Percentiles rank a stretch among this genome's conserved stretches.
Evolutionary conservation across 805 yeast species (phyloP).

Genomic region (Wickerhamiella domercqiae): DNA sequence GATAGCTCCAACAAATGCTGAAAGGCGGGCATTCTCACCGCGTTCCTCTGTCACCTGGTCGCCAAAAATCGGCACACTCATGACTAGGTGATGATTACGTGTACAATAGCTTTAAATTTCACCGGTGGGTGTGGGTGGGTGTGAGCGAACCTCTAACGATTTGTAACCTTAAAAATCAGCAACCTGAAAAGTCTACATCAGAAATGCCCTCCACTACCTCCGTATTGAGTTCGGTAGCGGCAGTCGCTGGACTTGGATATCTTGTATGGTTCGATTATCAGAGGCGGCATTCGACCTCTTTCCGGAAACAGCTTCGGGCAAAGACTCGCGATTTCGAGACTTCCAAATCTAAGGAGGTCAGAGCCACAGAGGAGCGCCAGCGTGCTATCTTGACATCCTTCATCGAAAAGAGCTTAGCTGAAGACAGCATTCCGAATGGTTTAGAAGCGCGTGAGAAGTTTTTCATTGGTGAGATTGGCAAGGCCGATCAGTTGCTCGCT

Average conservation of each 20-base stretch:
- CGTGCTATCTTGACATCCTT: slow-evolving; percentile 45
- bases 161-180: too few relatives aligned
- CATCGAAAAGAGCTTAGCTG: slow-evolving; percentile 46
- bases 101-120: too few relatives aligned
- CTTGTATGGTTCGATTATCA: slow-evolving; percentile 82
- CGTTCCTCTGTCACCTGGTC: slow-evolving; percentile 96
- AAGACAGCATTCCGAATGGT: slow-evolving; percentile 63
- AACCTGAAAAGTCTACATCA: too few relatives aligned
- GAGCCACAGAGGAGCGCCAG: slow-evolving; percentile 40
- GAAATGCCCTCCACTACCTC: slow-evolving; percentile 23
- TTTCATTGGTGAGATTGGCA: slow-evolving; percentile 69
- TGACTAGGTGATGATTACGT: too few relatives aligned
- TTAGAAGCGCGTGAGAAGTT: slow-evolving; percentile 54
- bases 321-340: slow-evolving; percentile 47
- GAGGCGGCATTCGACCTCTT: slow-evolving; percentile 69
- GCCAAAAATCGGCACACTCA: slow-evolving; percentile 86
- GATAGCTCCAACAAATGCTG: slow-evolving; percentile 95
- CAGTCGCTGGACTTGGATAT: slow-evolving; percentile 32
- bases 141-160: too few relatives aligned
- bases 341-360: slow-evolving; percentile 39
- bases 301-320: slow-evolving; percentile 61
- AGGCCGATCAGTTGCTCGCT: slow-evolving; percentile 68
- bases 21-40: slow-evolving; percentile 93
- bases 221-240: slow-evolving; percentile 20
- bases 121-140: too few relatives aligned